Evolutionary conservation across 495 filamentous ascomycete species (phyloP).

Genomic region (Annulohypoxylon moriforme): DNA sequence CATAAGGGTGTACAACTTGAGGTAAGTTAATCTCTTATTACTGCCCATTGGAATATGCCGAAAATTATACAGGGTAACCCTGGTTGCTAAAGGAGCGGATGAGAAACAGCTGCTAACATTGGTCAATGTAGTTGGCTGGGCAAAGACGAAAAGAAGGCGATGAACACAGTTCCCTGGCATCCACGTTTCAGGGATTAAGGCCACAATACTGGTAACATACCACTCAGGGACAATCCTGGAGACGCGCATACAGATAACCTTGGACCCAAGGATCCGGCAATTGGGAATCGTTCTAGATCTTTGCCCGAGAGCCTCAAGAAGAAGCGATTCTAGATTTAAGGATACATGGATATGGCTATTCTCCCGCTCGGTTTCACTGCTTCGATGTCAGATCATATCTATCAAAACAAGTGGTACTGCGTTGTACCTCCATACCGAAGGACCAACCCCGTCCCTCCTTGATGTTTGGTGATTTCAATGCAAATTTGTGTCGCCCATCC

Average conservation of each 20-base stretch:
- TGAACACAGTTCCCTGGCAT: constrained; percentile 43
- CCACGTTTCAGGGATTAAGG: constrained; percentile 48
- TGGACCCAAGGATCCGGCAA: constrained; percentile 17
- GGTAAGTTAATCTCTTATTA: constrained; percentile 58
- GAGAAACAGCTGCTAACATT: constrained; percentile 21
- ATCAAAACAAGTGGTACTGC: constrained; percentile 7
- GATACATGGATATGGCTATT: constrained; percentile 11
- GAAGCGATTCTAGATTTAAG: constrained; percentile 9
- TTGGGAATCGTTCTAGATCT: constrained; percentile 31
- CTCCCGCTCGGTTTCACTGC: constrained; percentile 21
- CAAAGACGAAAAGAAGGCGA: constrained; percentile 45
- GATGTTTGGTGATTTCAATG: constrained; percentile 21
- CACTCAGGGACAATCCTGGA: background rate
- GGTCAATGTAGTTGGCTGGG: constrained; percentile 38
- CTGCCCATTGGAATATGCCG: constrained; percentile 12
- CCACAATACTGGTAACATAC: constrained; percentile 48
- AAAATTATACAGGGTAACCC: constrained; percentile 1
- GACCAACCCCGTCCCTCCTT: constrained; percentile 10
- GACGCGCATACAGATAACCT: constrained; percentile 14
- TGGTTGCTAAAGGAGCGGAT: background rate
- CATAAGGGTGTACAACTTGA: constrained; percentile 93
- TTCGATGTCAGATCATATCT: constrained; percentile 34
- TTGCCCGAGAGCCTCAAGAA: constrained; percentile 7
- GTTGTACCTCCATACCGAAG: constrained; percentile 4
- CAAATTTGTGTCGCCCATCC: constrained; percentile 19